Base-by-base conservation (phyloP, 2,329 filamentous ascomycete genomes). In the Penicillium sp. region DNA sequence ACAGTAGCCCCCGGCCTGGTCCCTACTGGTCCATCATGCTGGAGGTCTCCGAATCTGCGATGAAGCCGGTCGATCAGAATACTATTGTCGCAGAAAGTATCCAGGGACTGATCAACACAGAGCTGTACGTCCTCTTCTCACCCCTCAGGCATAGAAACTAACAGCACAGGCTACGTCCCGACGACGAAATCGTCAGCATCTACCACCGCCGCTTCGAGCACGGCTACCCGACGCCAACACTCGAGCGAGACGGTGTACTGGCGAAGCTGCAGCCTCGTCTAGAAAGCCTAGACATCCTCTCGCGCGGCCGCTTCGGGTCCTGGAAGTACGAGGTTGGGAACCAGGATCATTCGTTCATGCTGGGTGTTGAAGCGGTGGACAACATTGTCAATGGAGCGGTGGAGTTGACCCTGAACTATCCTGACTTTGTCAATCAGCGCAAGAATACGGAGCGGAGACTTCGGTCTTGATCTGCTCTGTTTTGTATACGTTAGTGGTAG, bases 11-110 rank as follows among this genome's bases (percentile, higher is more conserved):
- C 59, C 83, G 93, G 81, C 84, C 89, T 69, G 94, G 94, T 33
- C 94, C 94, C 43, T 99, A 99, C 86, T 99, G 94, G 94, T 97
- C 93, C 62, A 95, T 99, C 81, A 99, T 99, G 94, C 80, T 99
- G 66, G 94, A 99, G 78, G 89, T 99, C 60, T 97, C 94, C 30
- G 90, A 99, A 78, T 97, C 93, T 30, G 85, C 84, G 69, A 85
- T 96, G 87, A 99, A 99, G 84, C 90, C 91, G 40, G 92, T 97
- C 28, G 86, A 97, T 75, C 80, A 88, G 67, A 84, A 86, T 66
- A 96, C 88, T 74, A 78, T 99, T 61, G 82, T 99, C 68, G 84
- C 83, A 74, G 92, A 99, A 70, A 93, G 85, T 69, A 97, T 99
- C 73, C 89, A 96, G 79, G 94, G 94, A 69, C 88, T 97, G 51